Evolutionary conservation across 2,329 filamentous ascomycete species (phyloP), one percentile per base, ranked within the genome.

Genomic region (Xenoacremonium recifei): DNA sequence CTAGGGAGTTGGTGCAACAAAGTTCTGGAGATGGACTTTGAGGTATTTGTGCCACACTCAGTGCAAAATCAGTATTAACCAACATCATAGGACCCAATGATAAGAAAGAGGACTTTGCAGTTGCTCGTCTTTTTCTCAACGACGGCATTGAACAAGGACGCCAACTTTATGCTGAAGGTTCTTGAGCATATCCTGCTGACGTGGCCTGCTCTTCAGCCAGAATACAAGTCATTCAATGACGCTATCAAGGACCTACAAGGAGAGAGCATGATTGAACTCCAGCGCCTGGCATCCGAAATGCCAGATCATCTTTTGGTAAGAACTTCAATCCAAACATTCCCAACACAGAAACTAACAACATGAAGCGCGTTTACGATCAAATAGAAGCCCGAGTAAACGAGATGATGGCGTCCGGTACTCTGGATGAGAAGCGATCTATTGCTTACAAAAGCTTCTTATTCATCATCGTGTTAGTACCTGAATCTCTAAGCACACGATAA

Each of bases 401-500:
- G 62, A 83, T 95, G 71, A 77, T 87, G 60, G 75, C 82, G 48
- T 80, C 87, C 35, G 81, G 86, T 21, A 77, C 79, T 40, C 69
- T 87, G 21, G 92, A 96, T 57, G 85, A 92, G 56, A 89, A 91
- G 59, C 80, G 91, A 21, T 82, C 88, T 43, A 84, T 93, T 58
- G 89, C 91, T 2, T 91, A 95, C 57, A 87, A 84, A 54, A 92
- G 90, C 9, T 92, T 97, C 49, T 74, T 97, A 1, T 95, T 99
- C 62, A 93, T 95, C 45, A 93, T 99, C 48, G 85, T 93, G 80
- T 86, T 69, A 60, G 74, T 62, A 27, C 19, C 30, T 16, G n/a
- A n/a, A n/a, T n/a, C n/a, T n/a, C n/a, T 5, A 6, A 3, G 23
- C 6, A 30, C 18, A 12, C 27, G 6, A 11, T 10, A 5, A 17